Conservation (phyloP, 1,284 basidiomycete species). For the Paramarasmius palmivorus region DNA sequence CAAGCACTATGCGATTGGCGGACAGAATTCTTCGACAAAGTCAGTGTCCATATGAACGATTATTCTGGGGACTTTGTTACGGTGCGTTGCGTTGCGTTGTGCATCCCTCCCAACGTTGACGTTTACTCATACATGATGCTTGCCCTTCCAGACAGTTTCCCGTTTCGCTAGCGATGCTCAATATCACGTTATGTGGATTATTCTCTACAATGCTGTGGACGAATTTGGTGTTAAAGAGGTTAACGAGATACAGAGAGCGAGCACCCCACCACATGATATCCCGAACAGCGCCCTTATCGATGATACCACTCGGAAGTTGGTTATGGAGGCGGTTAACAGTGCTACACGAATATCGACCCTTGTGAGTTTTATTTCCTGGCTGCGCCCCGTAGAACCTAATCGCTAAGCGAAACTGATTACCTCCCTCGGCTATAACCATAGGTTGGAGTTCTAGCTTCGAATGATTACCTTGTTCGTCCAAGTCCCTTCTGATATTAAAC, state of each 20-base stretch:
- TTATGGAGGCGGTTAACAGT: constrained; percentile 80
- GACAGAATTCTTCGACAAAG: constrained; percentile 69
- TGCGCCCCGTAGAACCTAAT: neutral
- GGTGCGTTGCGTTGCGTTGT: constrained; percentile 44
- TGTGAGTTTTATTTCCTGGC: constrained; percentile 39
- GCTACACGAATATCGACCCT: constrained; percentile 86
- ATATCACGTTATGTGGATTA: constrained; percentile 90
- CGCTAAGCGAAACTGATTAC: neutral
- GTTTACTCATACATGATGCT: constrained; percentile 13
- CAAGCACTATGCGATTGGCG: constrained; percentile 74
- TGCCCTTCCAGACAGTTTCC: constrained; percentile 35
- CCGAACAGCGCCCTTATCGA: constrained; percentile 56
- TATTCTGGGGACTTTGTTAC: constrained; percentile 87
- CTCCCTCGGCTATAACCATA: constrained; percentile 26
- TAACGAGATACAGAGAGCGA: constrained; percentile 45
- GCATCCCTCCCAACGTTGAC: neutral
- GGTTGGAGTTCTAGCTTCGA: constrained; percentile 79
- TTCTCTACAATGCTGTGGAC: constrained; percentile 75
- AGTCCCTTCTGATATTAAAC: constrained; percentile 9
- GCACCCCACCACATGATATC: constrained; percentile 32
- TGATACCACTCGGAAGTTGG: constrained; percentile 64
- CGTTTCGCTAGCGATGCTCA: constrained; percentile 84
- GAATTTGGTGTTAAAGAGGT: constrained; percentile 82
- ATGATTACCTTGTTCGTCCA: constrained; percentile 74
- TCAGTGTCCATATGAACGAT: constrained; percentile 85